Evolutionary conservation across 441 rosid species (phyloP).

Genomic region (Cnidoscolus chayamansa): DNA sequence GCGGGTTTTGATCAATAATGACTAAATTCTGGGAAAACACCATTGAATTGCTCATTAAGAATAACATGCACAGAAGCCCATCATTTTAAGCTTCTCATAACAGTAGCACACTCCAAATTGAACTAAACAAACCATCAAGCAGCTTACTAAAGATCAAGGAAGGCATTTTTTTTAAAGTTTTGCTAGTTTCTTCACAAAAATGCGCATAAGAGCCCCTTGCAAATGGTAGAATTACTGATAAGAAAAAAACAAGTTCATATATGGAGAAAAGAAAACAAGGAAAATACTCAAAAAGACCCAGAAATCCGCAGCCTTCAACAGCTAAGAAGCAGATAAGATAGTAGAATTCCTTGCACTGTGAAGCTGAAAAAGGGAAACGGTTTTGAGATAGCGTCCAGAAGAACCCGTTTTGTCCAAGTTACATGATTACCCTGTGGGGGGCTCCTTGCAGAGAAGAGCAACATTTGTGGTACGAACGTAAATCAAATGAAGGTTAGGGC

Average conservation of each 20-base stretch:
- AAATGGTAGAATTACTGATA: background rate
- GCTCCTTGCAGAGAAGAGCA: background rate
- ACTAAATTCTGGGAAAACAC: slow-evolving; percentile 46
- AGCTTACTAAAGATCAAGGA: slow-evolving; percentile 1
- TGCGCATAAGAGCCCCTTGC: background rate
- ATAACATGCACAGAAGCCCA: slow-evolving; percentile 42
- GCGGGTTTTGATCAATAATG: slow-evolving; percentile 32
- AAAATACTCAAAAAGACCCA: background rate
- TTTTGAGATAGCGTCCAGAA: background rate
- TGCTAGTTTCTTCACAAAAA: background rate
- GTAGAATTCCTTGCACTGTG: background rate
- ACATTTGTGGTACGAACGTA: background rate
- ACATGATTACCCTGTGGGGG: background rate
- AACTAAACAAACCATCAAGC: slow-evolving; percentile 11
- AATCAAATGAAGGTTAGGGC: background rate
- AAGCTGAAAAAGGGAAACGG: slow-evolving; percentile 1
- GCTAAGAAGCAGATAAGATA: background rate
- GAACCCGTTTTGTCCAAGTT: background rate
- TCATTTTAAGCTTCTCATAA: slow-evolving; percentile 40
- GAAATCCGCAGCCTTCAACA: background rate
- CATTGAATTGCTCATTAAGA: slow-evolving; percentile 72
- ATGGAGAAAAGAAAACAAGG: background rate
- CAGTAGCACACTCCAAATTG: slow-evolving; percentile 14
- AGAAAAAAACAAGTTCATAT: too few relatives aligned
- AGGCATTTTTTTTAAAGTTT: slow-evolving; percentile 5